Evolutionary conservation across 768 basidiomycete species (phyloP).

Genomic region (Chiua virens): DNA sequence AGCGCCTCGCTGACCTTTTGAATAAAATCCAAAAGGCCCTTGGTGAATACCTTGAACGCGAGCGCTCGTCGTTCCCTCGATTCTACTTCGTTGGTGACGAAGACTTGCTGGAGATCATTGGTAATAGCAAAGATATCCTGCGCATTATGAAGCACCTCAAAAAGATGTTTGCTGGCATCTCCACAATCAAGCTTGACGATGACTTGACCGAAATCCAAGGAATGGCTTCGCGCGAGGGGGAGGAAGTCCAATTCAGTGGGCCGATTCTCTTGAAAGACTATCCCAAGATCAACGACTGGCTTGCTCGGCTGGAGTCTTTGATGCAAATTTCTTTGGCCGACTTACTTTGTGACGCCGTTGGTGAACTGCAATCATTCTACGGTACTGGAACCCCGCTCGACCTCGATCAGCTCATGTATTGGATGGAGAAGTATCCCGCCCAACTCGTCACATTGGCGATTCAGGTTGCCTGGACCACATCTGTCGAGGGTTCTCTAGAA

Average conservation of each 20-base stretch:
- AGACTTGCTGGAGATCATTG: constrained; percentile 97
- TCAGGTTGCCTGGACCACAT: constrained; percentile 91
- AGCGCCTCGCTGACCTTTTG: constrained; percentile 92
- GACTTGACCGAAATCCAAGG: constrained; percentile 86
- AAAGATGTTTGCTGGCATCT: constrained; percentile 99
- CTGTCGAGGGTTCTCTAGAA: constrained; percentile 73
- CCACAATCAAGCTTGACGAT: constrained; percentile 84
- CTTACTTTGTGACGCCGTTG: constrained; percentile 75
- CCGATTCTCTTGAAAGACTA: constrained; percentile 89
- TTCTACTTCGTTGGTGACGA: constrained; percentile 99
- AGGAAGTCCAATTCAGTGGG: constrained; percentile 82
- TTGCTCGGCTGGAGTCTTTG: constrained; percentile 86
- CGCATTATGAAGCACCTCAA: constrained; percentile 99
- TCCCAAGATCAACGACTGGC: constrained; percentile 99
- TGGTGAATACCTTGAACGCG: constrained; percentile 97
- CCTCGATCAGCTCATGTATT: constrained; percentile 70
- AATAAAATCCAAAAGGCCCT: constrained; percentile 99
- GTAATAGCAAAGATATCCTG: constrained; percentile 97
- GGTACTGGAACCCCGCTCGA: constrained; percentile 59
- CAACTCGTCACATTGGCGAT: constrained; percentile 95
- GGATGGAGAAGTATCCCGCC: constrained; percentile 95
- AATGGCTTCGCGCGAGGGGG: constrained; percentile 95
- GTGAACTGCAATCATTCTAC: constrained; percentile 81
- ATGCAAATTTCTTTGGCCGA: constrained; percentile 90
- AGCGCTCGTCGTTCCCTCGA: constrained; percentile 96